Percentiles rank a stretch among this genome's conserved stretches.
Conservation (phyloP, 2,329 filamentous ascomycete genomes). For the Pleomassaria siparia region DNA sequence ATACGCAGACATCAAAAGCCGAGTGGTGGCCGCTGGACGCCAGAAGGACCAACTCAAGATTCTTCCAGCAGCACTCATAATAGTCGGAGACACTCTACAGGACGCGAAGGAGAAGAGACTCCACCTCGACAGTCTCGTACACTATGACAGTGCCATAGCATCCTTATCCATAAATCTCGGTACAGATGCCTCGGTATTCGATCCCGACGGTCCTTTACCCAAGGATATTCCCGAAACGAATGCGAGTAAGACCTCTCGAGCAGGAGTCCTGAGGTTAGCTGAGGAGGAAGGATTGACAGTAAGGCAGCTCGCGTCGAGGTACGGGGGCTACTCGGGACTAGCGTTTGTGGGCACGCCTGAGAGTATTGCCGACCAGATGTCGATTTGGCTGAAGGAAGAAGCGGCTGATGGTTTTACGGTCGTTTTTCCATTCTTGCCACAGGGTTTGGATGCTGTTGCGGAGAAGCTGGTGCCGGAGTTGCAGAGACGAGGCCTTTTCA, state of each 20-base stretch:
- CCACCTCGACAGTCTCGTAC: conserved; percentile 54
- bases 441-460: conserved; percentile 54
- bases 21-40: conserved; percentile 50
- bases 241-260: conserved; percentile 54
- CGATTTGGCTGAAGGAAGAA: conserved; percentile 50
- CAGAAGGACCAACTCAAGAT: conserved; percentile 53
- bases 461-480: conserved; percentile 53
- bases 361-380: conserved; percentile 54
- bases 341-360: conserved; percentile 55
- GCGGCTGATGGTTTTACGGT: conserved; percentile 57
- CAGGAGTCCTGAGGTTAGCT: conserved; percentile 49
- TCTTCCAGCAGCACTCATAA: conserved; percentile 54
- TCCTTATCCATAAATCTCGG: conserved; percentile 54
- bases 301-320: conserved; percentile 54
- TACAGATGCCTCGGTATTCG: conserved; percentile 50
- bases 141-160: conserved; percentile 58
- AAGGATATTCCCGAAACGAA: conserved; percentile 56
- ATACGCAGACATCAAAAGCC: conserved; percentile 56
- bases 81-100: conserved; percentile 53
- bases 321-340: conserved; percentile 53
- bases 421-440: conserved; percentile 53
- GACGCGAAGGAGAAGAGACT: conserved; percentile 54
- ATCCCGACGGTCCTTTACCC: conserved; percentile 54
- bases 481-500: conserved; percentile 54
- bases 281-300: conserved; percentile 51